These are phyloP conservation scores for Cicer chorassanicum DNA, from an alignment of 306 rosid genomes.

Conservation along the genomic window DNA sequence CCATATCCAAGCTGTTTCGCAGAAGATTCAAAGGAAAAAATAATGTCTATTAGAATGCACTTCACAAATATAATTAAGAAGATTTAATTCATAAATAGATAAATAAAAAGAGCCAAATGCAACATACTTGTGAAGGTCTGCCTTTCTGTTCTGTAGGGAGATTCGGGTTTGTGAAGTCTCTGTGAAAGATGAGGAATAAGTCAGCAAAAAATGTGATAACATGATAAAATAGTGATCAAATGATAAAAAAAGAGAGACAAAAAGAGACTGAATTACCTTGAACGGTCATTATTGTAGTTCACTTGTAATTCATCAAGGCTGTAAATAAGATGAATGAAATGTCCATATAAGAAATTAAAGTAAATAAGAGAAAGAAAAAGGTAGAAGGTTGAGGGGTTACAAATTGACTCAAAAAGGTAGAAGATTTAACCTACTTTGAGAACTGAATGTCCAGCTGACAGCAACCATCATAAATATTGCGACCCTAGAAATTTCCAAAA, in stretches of 20 bases:
- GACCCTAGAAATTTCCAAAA: constrained; percentile 66
- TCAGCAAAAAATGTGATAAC: constrained; percentile 18
- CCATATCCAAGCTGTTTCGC: constrained; percentile 80
- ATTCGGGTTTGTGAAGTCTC: constrained; percentile 94
- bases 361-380: no score
- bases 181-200: constrained; percentile 43
- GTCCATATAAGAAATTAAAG: constrained; percentile 24
- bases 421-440: constrained; percentile 79
- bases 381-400: no score
- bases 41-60: constrained; percentile 15
- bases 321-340: constrained; percentile 49
- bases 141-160: constrained; percentile 96
- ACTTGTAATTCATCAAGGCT: constrained; percentile 99
- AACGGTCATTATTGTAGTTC: constrained; percentile 95
- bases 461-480: constrained; percentile 97
- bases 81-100: constrained; percentile 26
- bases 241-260: neutral
- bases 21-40: constrained; percentile 21
- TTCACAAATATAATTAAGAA: constrained; percentile 23
- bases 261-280: constrained; percentile 69
- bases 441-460: constrained; percentile 97
- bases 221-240: constrained; percentile 9
- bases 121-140: constrained; percentile 78
- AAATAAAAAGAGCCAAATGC: constrained; percentile 26
- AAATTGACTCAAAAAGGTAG: no score